Base-by-base conservation (phyloP, 164 flowering plant genomes). In the Tetrastigma voinierianum region DNA sequence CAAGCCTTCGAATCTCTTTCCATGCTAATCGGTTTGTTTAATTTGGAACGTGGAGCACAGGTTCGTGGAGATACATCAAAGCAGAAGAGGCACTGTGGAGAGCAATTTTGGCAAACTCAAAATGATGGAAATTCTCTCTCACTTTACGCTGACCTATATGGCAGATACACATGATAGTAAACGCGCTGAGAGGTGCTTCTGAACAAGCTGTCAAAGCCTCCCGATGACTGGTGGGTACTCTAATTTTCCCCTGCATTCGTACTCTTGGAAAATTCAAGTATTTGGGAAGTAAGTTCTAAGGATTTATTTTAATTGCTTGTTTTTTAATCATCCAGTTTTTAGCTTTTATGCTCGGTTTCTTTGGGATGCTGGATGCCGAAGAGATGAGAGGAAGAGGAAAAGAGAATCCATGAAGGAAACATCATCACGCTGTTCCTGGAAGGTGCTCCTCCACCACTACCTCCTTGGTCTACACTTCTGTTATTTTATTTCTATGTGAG, bases 51-150 rank as follows among this genome's bases (percentile, higher is more conserved):
- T n/a, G 24, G 52, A 4, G n/a, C 65, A 62, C 74, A 94, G 98
- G 95, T 90, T 90, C 78, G 82, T 2, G 83, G 82, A 40, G 95
- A 94, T 72, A 67, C 90, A 80, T 74, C 4, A 91, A 80, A 75
- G 94, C 97, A 0, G 93, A 94, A 70, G 95, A 91, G n/a, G 78
- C 91, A 87, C 62, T 90, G 83, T 70, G 89, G 18, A 82, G 95
- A 91, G 89, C 45, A 23, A 82, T 94, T 47, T 48, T 94, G 62
- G 86, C 83, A 9, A 84, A 82, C 64, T 96, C 96, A 7, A n/a
- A 62, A 67, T 52, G 95, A 94, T 68, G 96, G 85, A 7, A 79
- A 78, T 65, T 76, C 81, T 19, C 73, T 94, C 10, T 81, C 97
- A 0, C 70, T 84, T 15, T 94, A 88, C 65, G 98, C 87, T 24